Percentiles rank a stretch among this genome's conserved stretches.
Evolutionary conservation across 2,329 filamentous ascomycete species (phyloP).

Genomic region (Macrophomina phaseolina): DNA sequence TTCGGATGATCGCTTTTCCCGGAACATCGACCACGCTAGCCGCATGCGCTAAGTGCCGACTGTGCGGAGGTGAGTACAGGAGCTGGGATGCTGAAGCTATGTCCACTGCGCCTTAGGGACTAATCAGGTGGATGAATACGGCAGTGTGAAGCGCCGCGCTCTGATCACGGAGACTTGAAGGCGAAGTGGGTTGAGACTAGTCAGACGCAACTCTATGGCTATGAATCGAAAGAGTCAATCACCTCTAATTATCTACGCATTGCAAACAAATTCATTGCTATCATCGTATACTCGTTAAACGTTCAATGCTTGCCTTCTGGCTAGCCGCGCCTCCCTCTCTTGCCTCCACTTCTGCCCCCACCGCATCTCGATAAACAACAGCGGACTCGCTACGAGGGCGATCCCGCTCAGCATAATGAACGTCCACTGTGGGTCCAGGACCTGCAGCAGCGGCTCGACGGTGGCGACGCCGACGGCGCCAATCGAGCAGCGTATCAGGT

Average conservation of each 20-base stretch:
- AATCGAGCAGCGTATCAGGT: background rate
- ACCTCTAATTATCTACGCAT: background rate
- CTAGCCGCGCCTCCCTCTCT: background rate
- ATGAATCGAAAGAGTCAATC: too few relatives aligned
- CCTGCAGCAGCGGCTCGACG: background rate
- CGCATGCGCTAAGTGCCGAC: background rate
- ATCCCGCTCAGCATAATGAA: background rate
- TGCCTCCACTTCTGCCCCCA: slow-evolving; percentile 1
- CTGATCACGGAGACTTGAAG: too few relatives aligned
- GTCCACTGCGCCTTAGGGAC: background rate
- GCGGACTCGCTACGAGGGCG: background rate
- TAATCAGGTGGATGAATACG: background rate
- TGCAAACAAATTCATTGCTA: background rate
- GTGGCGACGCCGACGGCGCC: background rate
- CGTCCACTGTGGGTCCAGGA: background rate
- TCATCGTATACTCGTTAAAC: background rate
- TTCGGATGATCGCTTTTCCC: background rate
- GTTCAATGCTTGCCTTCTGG: background rate
- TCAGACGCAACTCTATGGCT: too few relatives aligned
- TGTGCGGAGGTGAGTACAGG: background rate
- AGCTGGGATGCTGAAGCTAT: background rate
- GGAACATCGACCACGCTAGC: background rate
- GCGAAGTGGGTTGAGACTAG: too few relatives aligned
- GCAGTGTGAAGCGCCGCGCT: too few relatives aligned
- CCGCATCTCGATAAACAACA: background rate